Percentiles rank a stretch among this genome's conserved stretches.
Conservation (phyloP, 2,329 filamentous ascomycete species). For the Onygenales sp. region DNA sequence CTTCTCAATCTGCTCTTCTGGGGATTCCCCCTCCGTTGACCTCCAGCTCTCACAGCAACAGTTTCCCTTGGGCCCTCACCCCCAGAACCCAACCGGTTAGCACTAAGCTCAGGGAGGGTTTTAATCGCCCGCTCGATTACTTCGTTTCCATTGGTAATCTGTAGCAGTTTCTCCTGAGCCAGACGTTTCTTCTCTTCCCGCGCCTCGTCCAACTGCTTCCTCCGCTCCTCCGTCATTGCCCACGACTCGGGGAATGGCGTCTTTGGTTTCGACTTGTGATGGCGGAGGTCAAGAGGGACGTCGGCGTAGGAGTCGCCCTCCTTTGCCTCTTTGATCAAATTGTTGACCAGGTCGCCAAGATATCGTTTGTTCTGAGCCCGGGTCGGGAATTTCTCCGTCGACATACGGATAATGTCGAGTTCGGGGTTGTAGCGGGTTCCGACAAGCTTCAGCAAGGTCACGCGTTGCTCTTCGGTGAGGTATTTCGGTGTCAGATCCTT, state of each 20-base stretch:
- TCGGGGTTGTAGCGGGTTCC: conserved; percentile 82
- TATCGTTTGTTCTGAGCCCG: conserved; percentile 97
- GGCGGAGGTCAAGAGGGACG: conserved; percentile 78
- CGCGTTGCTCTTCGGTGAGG: conserved; percentile 56
- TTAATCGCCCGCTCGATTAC: conserved; percentile 27
- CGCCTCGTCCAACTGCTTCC: conserved; percentile 52
- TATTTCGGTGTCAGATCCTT: conserved; percentile 52
- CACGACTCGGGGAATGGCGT: conserved; percentile 72
- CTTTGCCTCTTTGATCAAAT: conserved; percentile 65
- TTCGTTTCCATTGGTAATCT: conserved; percentile 45
- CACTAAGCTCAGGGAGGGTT: conserved; percentile 23
- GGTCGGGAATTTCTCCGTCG: conserved; percentile 77
- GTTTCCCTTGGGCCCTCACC: conserved; percentile 4
- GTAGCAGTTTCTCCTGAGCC: conserved; percentile 47
- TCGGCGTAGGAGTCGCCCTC: conserved; percentile 81
- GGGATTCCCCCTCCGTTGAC: background rate
- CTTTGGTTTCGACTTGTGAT: conserved; percentile 61
- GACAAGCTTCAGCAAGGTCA: conserved; percentile 79
- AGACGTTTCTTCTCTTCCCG: conserved; percentile 44
- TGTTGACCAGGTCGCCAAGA: conserved; percentile 66
- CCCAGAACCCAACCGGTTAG: background rate
- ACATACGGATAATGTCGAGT: conserved; percentile 75
- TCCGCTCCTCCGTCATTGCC: conserved; percentile 64
- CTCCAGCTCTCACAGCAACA: conserved; percentile 1
- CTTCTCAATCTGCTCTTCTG: too few relatives aligned